Percentiles rank a stretch among this genome's conserved stretches.
Evolutionary conservation across 768 basidiomycete genomes (phyloP).

Genomic region (Tylopilus plumbeoviolaceoides): DNA sequence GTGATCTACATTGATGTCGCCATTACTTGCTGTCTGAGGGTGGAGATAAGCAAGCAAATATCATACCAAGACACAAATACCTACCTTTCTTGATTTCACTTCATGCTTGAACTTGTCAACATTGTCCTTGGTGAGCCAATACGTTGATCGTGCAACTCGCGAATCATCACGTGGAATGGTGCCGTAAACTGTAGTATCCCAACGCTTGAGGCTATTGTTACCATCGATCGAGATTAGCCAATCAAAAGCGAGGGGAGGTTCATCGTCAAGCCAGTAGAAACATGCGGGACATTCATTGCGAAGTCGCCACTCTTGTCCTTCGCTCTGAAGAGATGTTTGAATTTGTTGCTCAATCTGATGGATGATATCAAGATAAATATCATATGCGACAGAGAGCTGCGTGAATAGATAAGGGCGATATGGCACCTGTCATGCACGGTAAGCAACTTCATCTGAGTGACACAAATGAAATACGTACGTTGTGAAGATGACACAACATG

Average conservation of each 20-base stretch:
- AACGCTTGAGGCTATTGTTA: neutral
- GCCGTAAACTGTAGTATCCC: neutral
- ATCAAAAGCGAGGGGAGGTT: neutral
- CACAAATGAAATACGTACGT: neutral
- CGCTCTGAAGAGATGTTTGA: too few species aligned
- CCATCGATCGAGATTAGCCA: conserved; percentile 9
- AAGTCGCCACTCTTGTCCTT: conserved; percentile 5
- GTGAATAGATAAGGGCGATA: neutral
- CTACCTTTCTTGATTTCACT: too few species aligned
- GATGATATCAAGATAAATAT: conserved; percentile 3
- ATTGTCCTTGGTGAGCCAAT: neutral
- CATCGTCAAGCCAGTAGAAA: conserved; percentile 7
- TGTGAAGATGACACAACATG: neutral
- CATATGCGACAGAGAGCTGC: conserved; percentile 2
- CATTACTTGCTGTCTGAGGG: too few species aligned
- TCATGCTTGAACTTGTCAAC: neutral
- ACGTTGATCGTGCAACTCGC: too few species aligned
- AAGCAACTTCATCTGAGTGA: too few species aligned
- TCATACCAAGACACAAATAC: too few species aligned
- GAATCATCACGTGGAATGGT: neutral
- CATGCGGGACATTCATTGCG: conserved; percentile 10
- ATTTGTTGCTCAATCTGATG: too few species aligned
- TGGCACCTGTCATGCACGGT: conserved; percentile 1
- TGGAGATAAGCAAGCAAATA: too few species aligned
- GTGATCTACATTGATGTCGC: too few species aligned